Base-by-base conservation (phyloP, 1,284 basidiomycete genomes). In the Ganoderma meredithae region DNA sequence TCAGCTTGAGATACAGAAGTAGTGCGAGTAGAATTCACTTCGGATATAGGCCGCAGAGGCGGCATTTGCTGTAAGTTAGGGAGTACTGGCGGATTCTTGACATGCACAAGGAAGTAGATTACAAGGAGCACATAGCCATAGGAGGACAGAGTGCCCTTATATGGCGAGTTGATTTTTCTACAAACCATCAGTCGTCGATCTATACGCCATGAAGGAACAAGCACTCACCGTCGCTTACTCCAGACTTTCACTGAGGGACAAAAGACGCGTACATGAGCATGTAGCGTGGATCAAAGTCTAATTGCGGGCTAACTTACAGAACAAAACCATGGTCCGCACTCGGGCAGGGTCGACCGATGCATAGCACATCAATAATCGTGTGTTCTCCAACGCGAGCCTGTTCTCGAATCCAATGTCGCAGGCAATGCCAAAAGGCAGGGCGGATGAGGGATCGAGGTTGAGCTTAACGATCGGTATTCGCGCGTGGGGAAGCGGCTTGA, bases 381-480 rank as follows among this genome's bases (percentile, higher is more conserved):
- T 99, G 80, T 99, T 99, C 82, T 99, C 97, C 69, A 99, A 86
- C 22, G 97, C 97, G 59, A 99, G 85, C 74, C 96, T 88, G 82
- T 99, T 99, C 84, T 98, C 97, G 74, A 99, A 99, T 36, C 97
- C 97, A 75, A 99, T 99, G 81, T 99, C 97, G 80, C 97, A 99
- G 22, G 96, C 93, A 74, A 99, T 94, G 76, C 95, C 95, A 60
- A 92, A 90, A 2, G 95, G 96, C 9, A 98, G 84, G 2, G 95
- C 95, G 17, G 91, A 90, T 0, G 95, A 97, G 19, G 97, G 94
- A 74, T 96, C 91, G 63, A 98, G 88, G 53, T 93, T 96, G 67
- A 99, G 88, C 83, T 99, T 99, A 79, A 99, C 96, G 80, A 99
- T 99, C 31, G 97, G 97, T 84, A 99, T 99, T 74, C 97, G 92